Conservation (phyloP, 2,329 filamentous ascomycete genomes). For the Helotiales sp. region DNA sequence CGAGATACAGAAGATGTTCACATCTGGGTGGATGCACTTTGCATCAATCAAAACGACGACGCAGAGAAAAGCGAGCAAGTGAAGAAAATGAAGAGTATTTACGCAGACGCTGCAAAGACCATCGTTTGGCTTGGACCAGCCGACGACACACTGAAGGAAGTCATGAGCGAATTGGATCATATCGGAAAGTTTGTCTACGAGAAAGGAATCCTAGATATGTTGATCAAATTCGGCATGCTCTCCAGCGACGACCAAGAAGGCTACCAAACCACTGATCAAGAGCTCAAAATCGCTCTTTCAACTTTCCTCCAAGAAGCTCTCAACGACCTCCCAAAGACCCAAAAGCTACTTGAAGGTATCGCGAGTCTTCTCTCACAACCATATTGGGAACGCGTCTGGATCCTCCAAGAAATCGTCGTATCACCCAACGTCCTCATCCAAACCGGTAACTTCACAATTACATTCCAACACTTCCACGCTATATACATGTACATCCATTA, state of each 20-base stretch:
- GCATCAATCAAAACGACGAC: slow-evolving; percentile 19
- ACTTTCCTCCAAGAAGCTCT: background rate
- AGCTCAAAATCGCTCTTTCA: background rate
- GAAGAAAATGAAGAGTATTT: slow-evolving; percentile 15
- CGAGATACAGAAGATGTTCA: background rate
- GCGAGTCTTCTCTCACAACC: background rate
- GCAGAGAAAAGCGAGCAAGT: slow-evolving; percentile 12
- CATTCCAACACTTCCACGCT: background rate
- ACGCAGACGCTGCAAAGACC: slow-evolving; percentile 1
- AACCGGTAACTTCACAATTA: background rate
- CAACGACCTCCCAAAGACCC: background rate
- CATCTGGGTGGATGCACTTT: slow-evolving; percentile 21
- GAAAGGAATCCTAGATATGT: background rate
- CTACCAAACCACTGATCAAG: background rate
- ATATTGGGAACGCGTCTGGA: slow-evolving; percentile 12
- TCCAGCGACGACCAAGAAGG: background rate
- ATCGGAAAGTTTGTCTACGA: background rate
- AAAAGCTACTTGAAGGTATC: background rate
- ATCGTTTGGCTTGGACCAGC: slow-evolving; percentile 15
- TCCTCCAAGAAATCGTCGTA: slow-evolving; percentile 8
- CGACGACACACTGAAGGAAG: slow-evolving; percentile 3
- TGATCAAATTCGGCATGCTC: slow-evolving; percentile 1
- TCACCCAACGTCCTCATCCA: background rate
- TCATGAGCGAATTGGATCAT: background rate
- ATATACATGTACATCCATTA: background rate